phyloP scores from a whole-genome alignment of 441 rosid species.

The Erodium moschatum region DNA sequence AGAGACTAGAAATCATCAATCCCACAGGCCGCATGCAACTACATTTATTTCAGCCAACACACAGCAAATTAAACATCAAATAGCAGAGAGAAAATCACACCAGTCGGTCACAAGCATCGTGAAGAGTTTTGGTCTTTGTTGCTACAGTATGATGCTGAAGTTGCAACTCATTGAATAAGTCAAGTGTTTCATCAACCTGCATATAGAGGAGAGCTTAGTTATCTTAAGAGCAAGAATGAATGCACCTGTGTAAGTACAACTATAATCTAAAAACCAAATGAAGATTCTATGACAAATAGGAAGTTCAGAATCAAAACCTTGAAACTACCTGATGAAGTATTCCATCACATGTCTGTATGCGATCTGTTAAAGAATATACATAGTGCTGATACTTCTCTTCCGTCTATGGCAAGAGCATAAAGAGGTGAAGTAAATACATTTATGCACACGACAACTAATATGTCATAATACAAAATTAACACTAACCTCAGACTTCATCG shows the following conservation, averaged over 20 bases:
- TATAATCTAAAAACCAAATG: neutral
- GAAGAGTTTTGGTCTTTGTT: slow-evolving; percentile 95
- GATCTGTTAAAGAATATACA: slow-evolving; percentile 64
- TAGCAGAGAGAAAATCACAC: slow-evolving; percentile 34
- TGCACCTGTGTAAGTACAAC: slow-evolving; percentile 1
- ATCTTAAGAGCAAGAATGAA: slow-evolving; percentile 14
- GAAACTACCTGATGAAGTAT: slow-evolving; percentile 57
- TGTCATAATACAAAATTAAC: slow-evolving; percentile 20
- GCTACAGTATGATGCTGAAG: slow-evolving; percentile 88
- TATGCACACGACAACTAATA: slow-evolving; percentile 7
- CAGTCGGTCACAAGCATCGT: slow-evolving; percentile 93
- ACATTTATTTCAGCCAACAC: slow-evolving; percentile 6
- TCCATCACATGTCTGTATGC: slow-evolving; percentile 81
- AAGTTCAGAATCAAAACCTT: neutral
- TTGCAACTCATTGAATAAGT: slow-evolving; percentile 74
- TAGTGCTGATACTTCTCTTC: slow-evolving; percentile 94
- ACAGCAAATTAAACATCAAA: neutral
- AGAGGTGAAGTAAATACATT: slow-evolving; percentile 17
- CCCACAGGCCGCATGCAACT: neutral
- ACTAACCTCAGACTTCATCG: slow-evolving; percentile 96
- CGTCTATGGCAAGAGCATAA: slow-evolving; percentile 37
- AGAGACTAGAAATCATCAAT: neutral
- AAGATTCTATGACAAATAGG: neutral
- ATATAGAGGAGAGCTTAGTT: slow-evolving; percentile 11
- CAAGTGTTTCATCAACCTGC: slow-evolving; percentile 91